Percentiles rank a stretch among this genome's conserved stretches.
phyloP scores from a whole-genome alignment of 1,139 yeast species.

The Hansenula sp. region DNA sequence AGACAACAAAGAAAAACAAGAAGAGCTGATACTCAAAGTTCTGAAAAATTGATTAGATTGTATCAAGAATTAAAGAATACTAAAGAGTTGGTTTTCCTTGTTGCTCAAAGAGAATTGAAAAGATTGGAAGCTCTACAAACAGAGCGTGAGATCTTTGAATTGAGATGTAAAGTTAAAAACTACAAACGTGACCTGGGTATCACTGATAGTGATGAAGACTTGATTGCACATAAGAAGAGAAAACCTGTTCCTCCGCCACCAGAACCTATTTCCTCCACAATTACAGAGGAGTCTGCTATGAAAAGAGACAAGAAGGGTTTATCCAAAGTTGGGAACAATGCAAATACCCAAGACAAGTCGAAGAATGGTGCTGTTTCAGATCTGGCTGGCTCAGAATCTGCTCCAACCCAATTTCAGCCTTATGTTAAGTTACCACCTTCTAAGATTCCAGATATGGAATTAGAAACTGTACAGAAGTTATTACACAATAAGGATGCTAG shows the following conservation, averaged over 20 bases:
- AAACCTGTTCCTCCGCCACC: conserved; percentile 34
- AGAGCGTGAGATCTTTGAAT: conserved; percentile 63
- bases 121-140: conserved; percentile 53
- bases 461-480: conserved; percentile 77
- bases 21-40: conserved; percentile 87
- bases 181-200: conserved; percentile 73
- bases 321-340: conserved; percentile 21
- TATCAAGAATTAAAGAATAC: conserved; percentile 79
- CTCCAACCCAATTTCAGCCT: conserved; percentile 47
- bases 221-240: conserved; percentile 76
- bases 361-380: conserved; percentile 10
- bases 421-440: conserved; percentile 86
- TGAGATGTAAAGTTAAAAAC: conserved; percentile 67
- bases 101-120: conserved; percentile 71
- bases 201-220: conserved; percentile 81
- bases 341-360: conserved; percentile 21
- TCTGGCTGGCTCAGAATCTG: conserved; percentile 18
- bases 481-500: conserved; percentile 74
- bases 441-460: conserved; percentile 88
- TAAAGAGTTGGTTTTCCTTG: conserved; percentile 61
- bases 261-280: conserved; percentile 22
- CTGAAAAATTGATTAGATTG: conserved; percentile 74
- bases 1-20: conserved; percentile 96
- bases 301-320: conserved; percentile 16
- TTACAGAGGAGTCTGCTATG: conserved; percentile 26